Conservation (phyloP, 768 basidiomycete species). For the Suillus subaureus region DNA sequence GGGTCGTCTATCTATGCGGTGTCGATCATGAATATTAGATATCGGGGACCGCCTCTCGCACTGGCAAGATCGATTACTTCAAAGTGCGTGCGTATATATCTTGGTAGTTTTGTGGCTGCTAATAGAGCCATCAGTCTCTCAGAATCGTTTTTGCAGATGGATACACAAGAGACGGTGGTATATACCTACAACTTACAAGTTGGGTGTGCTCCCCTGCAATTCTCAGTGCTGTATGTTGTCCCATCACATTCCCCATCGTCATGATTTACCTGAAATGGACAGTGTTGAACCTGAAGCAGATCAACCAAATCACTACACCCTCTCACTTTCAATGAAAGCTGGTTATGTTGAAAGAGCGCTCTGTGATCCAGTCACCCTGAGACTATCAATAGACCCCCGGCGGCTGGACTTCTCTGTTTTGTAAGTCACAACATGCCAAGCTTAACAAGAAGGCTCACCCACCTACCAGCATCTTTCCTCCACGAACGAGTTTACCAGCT, state of each 20-base stretch:
- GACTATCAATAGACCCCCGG: conserved; percentile 53
- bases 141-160: conserved; percentile 27
- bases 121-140: conserved; percentile 17
- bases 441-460: conserved; percentile 4
- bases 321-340: conserved; percentile 55
- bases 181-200: conserved; percentile 55
- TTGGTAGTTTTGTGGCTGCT: conserved; percentile 9
- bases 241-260: conserved; percentile 8
- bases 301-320: conserved; percentile 42
- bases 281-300: conserved; percentile 34
- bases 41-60: conserved; percentile 15
- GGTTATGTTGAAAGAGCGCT: conserved; percentile 58
- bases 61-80: conserved; percentile 6
- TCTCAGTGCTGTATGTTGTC: conserved; percentile 52
- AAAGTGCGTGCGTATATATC: conserved; percentile 20
- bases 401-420: conserved; percentile 62
- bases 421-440: conserved; percentile 37
- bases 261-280: conserved; percentile 28
- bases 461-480: conserved; percentile 53
- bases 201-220: conserved; percentile 46
- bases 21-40: conserved; percentile 8
- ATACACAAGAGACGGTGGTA: conserved; percentile 19
- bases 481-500: conserved; percentile 55
- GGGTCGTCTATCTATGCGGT: background rate
- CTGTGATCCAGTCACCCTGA: conserved; percentile 48